Evolutionary conservation across 2,329 filamentous ascomycete genomes (phyloP).

Genomic region (Phialophora macrospora): DNA sequence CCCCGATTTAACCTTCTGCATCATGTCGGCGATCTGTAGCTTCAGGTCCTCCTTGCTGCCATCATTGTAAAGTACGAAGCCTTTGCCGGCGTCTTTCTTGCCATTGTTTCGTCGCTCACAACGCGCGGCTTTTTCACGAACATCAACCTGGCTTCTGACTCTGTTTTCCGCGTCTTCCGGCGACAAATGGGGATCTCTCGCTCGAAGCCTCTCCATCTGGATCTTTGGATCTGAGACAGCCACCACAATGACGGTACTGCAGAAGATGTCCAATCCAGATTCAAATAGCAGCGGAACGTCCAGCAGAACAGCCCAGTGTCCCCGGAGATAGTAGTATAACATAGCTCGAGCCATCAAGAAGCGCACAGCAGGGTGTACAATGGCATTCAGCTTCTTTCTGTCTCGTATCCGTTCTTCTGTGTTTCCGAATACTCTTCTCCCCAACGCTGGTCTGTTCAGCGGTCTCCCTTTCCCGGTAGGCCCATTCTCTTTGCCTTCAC

Average conservation of each 20-base stretch:
- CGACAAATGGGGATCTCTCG: conserved; percentile 75
- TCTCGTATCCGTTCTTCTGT: conserved; percentile 72
- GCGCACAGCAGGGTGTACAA: conserved; percentile 90
- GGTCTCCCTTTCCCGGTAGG: conserved; percentile 65
- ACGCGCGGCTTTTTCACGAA: conserved; percentile 78
- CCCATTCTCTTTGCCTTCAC: conserved; percentile 38
- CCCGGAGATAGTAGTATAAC: conserved; percentile 71
- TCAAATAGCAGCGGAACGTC: conserved; percentile 94
- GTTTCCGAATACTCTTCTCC: conserved; percentile 82
- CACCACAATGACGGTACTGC: conserved; percentile 84
- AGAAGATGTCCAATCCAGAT: conserved; percentile 80
- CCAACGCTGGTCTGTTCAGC: conserved; percentile 84
- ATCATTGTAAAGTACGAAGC: conserved; percentile 92
- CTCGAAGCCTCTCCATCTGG: conserved; percentile 79
- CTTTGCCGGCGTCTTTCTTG: conserved; percentile 58
- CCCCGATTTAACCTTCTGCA: conserved; percentile 63
- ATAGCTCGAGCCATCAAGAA: conserved; percentile 78
- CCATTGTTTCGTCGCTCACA: conserved; percentile 65
- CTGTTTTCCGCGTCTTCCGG: conserved; percentile 87
- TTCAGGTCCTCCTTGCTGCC: conserved; percentile 71
- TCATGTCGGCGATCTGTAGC: conserved; percentile 67
- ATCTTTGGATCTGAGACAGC: conserved; percentile 77
- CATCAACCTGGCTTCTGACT: conserved; percentile 83
- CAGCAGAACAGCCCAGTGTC: conserved; percentile 86
- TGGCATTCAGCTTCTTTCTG: conserved; percentile 78